Conservation (phyloP, 805 yeast genomes). For the Kodamaea hsintzibuensis region DNA sequence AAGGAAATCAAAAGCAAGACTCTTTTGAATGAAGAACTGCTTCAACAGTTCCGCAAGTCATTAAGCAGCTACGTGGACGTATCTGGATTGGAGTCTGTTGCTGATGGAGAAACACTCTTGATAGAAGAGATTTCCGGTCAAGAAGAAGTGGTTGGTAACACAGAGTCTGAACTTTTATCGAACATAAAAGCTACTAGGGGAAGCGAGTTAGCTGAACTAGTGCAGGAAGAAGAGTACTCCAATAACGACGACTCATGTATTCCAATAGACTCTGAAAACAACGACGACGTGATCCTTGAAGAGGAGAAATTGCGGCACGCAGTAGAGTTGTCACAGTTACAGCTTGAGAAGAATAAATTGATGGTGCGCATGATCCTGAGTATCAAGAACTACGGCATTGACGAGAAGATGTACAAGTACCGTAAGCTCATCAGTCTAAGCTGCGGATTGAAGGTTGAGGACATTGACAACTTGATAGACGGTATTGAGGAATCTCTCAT, state of each 20-base stretch:
- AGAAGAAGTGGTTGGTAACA: conserved; percentile 16
- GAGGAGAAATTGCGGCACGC: conserved; percentile 16
- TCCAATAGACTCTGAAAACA: conserved; percentile 7
- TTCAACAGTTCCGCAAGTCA: conserved; percentile 26
- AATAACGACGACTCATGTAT: conserved; percentile 1
- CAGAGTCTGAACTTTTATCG: conserved; percentile 25
- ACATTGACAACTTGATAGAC: conserved; percentile 76
- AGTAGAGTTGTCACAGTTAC: conserved; percentile 48
- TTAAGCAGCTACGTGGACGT: conserved; percentile 30
- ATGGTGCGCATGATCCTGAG: conserved; percentile 51
- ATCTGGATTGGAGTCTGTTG: conserved; percentile 25
- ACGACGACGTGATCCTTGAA: conserved; percentile 11
- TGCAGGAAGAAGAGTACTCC: conserved; percentile 34
- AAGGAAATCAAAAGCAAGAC: conserved; percentile 53
- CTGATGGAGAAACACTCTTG: conserved; percentile 27
- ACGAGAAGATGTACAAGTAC: conserved; percentile 67
- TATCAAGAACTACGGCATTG: conserved; percentile 45
- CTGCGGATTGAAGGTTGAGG: conserved; percentile 77
- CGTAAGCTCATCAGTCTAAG: conserved; percentile 73
- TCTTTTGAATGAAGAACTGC: conserved; percentile 39
- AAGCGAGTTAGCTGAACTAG: conserved; percentile 43
- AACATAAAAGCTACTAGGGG: conserved; percentile 45
- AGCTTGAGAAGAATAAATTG: conserved; percentile 46
- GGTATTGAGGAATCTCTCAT: conserved; percentile 51
- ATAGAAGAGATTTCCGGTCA: conserved; percentile 16